Evolutionary conservation across 2,329 filamentous ascomycete genomes (phyloP).

Genomic region (Didymosphaeria variabile): DNA sequence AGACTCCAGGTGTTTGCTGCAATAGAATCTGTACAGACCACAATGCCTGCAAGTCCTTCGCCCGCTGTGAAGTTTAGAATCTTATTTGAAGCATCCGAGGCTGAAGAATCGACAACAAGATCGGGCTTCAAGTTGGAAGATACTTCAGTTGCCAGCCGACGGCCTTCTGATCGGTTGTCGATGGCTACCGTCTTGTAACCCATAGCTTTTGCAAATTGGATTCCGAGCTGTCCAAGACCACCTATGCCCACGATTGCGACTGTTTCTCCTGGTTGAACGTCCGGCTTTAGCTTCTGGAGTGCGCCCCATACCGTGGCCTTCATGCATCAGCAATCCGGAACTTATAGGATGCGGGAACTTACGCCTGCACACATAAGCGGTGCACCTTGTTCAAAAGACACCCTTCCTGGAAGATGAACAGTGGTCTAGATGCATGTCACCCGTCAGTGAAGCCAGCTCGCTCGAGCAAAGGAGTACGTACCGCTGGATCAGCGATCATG

Average conservation of each 20-base stretch:
- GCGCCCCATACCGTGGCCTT: slow-evolving; percentile 41
- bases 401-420: slow-evolving; percentile 30
- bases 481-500: slow-evolving; percentile 42
- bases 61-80: slow-evolving; percentile 28
- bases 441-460: not conserved
- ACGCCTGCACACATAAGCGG: slow-evolving; percentile 49
- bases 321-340: slow-evolving; percentile 7
- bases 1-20: slow-evolving; percentile 36
- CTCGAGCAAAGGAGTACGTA: not conserved
- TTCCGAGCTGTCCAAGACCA: slow-evolving; percentile 78
- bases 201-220: slow-evolving; percentile 69
- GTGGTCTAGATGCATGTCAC: slow-evolving; percentile 22
- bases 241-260: slow-evolving; percentile 85
- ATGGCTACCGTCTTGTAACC: slow-evolving; percentile 34
- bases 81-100: slow-evolving; percentile 23
- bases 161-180: slow-evolving; percentile 35
- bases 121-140: slow-evolving; percentile 29
- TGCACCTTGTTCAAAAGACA: slow-evolving; percentile 40
- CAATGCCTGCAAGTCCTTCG: slow-evolving; percentile 36
- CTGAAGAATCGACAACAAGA: slow-evolving; percentile 28
- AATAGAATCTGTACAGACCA: slow-evolving; percentile 38
- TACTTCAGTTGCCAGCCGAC: slow-evolving; percentile 29
- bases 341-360: slow-evolving; percentile 16
- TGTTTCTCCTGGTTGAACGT: slow-evolving; percentile 69
- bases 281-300: slow-evolving; percentile 29